Base-by-base conservation (phyloP, 2,329 filamentous ascomycete species). In the Aureobasidium sp. region DNA sequence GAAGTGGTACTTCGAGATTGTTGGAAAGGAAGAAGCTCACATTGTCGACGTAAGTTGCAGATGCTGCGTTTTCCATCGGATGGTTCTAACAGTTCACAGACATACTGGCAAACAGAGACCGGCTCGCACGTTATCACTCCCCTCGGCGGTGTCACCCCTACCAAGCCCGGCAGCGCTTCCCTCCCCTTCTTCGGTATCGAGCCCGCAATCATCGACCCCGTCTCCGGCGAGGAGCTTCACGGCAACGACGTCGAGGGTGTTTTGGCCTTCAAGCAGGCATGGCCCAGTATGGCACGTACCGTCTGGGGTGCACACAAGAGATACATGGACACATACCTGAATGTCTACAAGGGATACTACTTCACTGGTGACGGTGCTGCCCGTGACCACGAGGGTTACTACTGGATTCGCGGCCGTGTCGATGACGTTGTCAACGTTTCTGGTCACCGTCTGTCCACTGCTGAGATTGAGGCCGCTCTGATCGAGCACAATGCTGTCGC, bases 41-140 rank as follows among this genome's bases (percentile, higher is more conserved):
- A 82, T 99, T 75, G 87, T 97, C 61, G 94, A 99, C 75, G 92
- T 96, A 81, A 84, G 91, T 84, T 24, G 26, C 6, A 39, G 5
- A 27, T 2, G 9, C 9, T 24, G n/a, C 13, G 3, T 51, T 24
- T 20, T 10, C 2, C 8, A 29, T 9, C 3, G 15, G 7, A 29
- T 17, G 27, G 5, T 32, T 36, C 52, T 62, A 39, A 65, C 37
- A 48, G 32, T n/a, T 20, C 63, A 59, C 73, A 96, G 91, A 99
- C 94, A 60, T 99, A 99, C 84, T 99, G 94, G 94, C 94, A 99
- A 84, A 99, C 94, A 59, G 94, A 99, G 81, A 99, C 94, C 1
- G 94, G 94, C 62, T 97, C 90, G 66, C 87, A 99, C 77, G 92
- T 96, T 71, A 97, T 99, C 74, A 90, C 92, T 5, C 94, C 94